Conservation (phyloP, 208 protist genomes). For the Acanthamoeba sp. region DNA sequence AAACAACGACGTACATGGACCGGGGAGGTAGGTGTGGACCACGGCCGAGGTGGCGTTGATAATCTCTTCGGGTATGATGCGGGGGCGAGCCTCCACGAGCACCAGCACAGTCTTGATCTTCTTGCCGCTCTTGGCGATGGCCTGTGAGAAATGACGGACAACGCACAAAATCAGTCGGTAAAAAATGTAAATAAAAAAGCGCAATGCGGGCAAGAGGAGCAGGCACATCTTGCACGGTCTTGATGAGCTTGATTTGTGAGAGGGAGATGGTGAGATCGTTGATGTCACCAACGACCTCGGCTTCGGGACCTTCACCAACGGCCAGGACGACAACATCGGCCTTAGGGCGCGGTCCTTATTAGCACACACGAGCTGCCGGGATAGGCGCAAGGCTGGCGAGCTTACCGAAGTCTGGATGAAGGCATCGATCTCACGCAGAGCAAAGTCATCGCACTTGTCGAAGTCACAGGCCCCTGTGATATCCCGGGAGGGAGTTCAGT, state of each 20-base stretch:
- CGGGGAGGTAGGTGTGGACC: slow-evolving; percentile 41
- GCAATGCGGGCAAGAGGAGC: not conserved
- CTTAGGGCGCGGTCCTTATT: too few relatives aligned
- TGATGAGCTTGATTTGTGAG: slow-evolving; percentile 47
- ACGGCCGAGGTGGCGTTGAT: slow-evolving; percentile 30
- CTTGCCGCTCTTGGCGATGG: not conserved
- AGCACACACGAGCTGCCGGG: too few relatives aligned
- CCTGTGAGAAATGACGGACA: not conserved
- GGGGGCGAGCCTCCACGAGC: slow-evolving; percentile 45
- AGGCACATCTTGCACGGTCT: slow-evolving; percentile 11
- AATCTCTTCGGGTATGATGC: slow-evolving; percentile 48
- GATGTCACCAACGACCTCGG: slow-evolving; percentile 61
- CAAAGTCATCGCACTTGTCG: not conserved
- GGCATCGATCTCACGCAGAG: not conserved
- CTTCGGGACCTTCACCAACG: slow-evolving; percentile 57
- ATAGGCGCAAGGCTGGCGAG: too few relatives aligned
- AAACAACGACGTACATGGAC: slow-evolving; percentile 26
- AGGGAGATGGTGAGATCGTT: slow-evolving; percentile 64
- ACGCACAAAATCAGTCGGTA: too few relatives aligned
- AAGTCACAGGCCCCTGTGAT: slow-evolving; percentile 46
- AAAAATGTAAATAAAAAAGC: too few relatives aligned
- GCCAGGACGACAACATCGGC: slow-evolving; percentile 41
- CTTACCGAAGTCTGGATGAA: not conserved
- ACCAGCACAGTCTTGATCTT: slow-evolving; percentile 23
- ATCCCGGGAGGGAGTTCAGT: too few relatives aligned